Evolutionary conservation across 2,329 filamentous ascomycete species (phyloP), one percentile per base, ranked within the genome.

Genomic region (Elsinoe arachidis): DNA sequence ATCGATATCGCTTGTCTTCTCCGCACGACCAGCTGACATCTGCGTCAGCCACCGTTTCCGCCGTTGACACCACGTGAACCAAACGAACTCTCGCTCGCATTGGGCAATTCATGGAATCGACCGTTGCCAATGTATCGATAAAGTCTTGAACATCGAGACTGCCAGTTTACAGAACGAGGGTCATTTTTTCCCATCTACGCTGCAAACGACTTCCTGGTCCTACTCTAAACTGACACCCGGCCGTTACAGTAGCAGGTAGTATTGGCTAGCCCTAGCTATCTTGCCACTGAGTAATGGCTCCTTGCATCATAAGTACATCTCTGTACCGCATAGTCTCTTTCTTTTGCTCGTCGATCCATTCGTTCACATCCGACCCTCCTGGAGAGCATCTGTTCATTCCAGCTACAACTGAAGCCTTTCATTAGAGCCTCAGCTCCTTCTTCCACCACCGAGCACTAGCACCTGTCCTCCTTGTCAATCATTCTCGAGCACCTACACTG

Each of bases 391-490:
- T 39, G 12, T 39, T 39, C 85, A 68, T 95, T 88, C 74, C 96
- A 96, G 59, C 96, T 78, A 71, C 95, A 96, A 87, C 60, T 91
- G 41, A 46, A 17, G 19, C 41, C 41, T 46, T 46, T 46, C n/a
- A 23, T n/a, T 46, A 46, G 41, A 21, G 41, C 62, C 82, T 89
- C 62, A 82, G 90, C 5, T 91, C 91, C 49, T 95, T 34, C 1
- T 53, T 39, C 76, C 1, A 87, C 89, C 12, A 95, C 81, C 89
- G 89, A 96, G 59, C 87, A 78, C 70, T 93, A 87, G 3, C 85
- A 85, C 21, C 89, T 90, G 2, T 89, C 73, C 43, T 72, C 72
- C 1, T 83, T 79, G 0, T 83, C 49, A 23, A 30, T 35, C 54
- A 83, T 63, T 77, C 76, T 35, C 76, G 9, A 76, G 1, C 86